Conservation (phyloP, 805 yeast species). For the Candida xiaguanensis region DNA sequence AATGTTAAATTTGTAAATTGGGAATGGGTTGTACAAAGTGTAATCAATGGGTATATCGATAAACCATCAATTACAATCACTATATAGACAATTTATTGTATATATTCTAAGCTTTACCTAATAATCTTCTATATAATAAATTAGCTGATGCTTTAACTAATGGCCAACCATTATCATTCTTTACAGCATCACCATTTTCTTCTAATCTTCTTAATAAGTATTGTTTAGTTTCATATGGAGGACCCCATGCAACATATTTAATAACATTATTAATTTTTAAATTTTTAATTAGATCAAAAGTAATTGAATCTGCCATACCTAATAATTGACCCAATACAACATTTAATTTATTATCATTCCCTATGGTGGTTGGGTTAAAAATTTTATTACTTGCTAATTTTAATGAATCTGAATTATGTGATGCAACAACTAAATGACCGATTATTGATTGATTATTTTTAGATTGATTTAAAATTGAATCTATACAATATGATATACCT, state of each 20-base stretch:
- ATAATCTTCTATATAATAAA: constrained; percentile 23
- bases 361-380: constrained; percentile 15
- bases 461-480: constrained; percentile 45
- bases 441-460: constrained; percentile 45
- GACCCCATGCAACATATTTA: constrained; percentile 98
- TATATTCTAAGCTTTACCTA: constrained; percentile 11
- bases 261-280: constrained; percentile 71
- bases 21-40: constrained; percentile 69
- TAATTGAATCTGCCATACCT: constrained; percentile 93
- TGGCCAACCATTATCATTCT: constrained; percentile 78
- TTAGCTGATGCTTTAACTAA: constrained; percentile 51
- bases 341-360: constrained; percentile 41
- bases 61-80: constrained; percentile 13
- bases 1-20: constrained; percentile 40
- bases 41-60: constrained; percentile 35
- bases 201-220: constrained; percentile 85
- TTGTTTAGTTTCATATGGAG: constrained; percentile 89
- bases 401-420: constrained; percentile 83
- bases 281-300: constrained; percentile 65
- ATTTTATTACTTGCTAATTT: constrained; percentile 62
- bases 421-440: constrained; percentile 85
- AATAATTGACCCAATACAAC: constrained; percentile 85
- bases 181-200: constrained; percentile 94
- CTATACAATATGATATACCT: constrained; percentile 62
- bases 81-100: neutral